Conservation (phyloP, 805 yeast species). For the Zygotorulaspora danielsina region DNA sequence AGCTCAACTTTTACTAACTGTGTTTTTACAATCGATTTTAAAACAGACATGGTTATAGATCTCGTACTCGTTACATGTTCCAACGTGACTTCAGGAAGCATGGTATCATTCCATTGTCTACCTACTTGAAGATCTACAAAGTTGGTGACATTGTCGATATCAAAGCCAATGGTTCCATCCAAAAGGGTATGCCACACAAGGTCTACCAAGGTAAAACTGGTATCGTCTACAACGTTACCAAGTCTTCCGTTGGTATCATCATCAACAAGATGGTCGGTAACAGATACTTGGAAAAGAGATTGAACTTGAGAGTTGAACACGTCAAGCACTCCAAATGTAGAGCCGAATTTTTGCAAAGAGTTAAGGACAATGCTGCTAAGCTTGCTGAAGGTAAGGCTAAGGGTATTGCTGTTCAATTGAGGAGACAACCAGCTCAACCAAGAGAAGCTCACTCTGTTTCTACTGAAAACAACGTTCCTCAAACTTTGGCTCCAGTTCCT, state of each 20-base stretch:
- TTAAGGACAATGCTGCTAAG: conserved; percentile 91
- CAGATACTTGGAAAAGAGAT: conserved; percentile 99
- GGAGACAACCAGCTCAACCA: conserved; percentile 99
- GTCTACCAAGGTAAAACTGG: conserved; percentile 99
- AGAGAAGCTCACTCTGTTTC: conserved; percentile 85
- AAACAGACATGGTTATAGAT: conserved; percentile 95
- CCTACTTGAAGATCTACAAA: conserved; percentile 96
- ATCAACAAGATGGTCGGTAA: conserved; percentile 97
- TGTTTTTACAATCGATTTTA: too few species aligned
- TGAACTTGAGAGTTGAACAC: conserved; percentile 98
- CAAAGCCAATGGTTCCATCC: conserved; percentile 98
- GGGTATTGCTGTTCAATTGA: conserved; percentile 86
- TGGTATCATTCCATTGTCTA: conserved; percentile 90
- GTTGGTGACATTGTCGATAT: conserved; percentile 99
- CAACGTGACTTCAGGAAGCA: conserved; percentile 97
- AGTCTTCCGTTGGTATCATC: conserved; percentile 96
- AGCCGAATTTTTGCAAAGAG: conserved; percentile 98
- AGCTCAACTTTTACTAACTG: not conserved
- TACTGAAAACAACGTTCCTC: conserved; percentile 81
- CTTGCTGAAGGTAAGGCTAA: conserved; percentile 90
- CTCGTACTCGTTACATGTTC: conserved; percentile 99
- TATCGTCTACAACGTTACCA: conserved; percentile 98
- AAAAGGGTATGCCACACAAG: conserved; percentile 99
- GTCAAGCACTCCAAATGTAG: conserved; percentile 99
- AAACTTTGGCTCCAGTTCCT: conserved; percentile 97